phyloP scores from a whole-genome alignment of 306 rosid species.

The Rosa lucieae region DNA sequence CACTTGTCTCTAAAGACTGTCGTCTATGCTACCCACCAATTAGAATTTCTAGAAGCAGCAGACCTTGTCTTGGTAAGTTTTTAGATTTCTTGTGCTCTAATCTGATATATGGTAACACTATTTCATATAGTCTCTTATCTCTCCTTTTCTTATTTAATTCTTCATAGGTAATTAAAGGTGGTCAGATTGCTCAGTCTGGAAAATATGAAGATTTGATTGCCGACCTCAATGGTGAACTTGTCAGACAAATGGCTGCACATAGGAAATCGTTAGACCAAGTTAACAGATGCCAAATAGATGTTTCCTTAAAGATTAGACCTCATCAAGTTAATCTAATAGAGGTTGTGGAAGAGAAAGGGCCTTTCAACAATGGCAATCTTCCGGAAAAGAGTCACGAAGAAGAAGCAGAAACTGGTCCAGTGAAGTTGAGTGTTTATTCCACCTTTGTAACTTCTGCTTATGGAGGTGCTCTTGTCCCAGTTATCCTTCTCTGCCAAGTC shows the following conservation, averaged over 20 bases:
- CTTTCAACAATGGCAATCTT: constrained; percentile 30
- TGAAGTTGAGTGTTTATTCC: constrained; percentile 88
- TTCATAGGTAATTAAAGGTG: constrained; percentile 75
- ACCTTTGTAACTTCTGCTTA: constrained; percentile 73
- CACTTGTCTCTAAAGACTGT: constrained; percentile 77
- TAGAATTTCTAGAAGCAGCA: constrained; percentile 83
- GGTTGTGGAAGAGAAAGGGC: constrained; percentile 49
- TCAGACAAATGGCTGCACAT: constrained; percentile 81
- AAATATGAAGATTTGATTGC: constrained; percentile 64
- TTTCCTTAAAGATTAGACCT: constrained; percentile 34
- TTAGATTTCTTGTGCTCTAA: constrained; percentile 3
- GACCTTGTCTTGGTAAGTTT: constrained; percentile 71
- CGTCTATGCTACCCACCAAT: constrained; percentile 83
- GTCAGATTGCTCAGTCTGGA: constrained; percentile 68
- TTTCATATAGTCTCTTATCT: constrained; percentile 5
- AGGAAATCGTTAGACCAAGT: constrained; percentile 63
- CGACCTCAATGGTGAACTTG: constrained; percentile 57
- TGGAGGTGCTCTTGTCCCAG: constrained; percentile 76
- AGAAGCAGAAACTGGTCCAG: constrained; percentile 77
- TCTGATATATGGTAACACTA: not conserved
- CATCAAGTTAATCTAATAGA: constrained; percentile 50
- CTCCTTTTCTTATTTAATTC: not conserved
- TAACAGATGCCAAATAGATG: constrained; percentile 44
- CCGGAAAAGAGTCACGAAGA: constrained; percentile 53
- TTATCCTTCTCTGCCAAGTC: constrained; percentile 81